Evolutionary conservation across 345 rosid species (phyloP).

Genomic region (Lumnitzera littorea): DNA sequence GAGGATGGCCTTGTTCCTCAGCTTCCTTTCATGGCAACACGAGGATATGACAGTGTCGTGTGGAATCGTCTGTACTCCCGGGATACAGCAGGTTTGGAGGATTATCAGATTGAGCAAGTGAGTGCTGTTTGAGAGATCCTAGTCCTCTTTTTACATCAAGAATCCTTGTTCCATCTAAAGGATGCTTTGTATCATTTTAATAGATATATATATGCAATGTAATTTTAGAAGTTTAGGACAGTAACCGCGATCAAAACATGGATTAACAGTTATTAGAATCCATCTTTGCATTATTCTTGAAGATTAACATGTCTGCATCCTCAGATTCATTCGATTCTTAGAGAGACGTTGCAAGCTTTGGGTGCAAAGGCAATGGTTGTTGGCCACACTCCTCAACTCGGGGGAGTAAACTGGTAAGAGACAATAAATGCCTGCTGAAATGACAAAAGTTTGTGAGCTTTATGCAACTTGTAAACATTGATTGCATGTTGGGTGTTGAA

Average conservation of each 20-base stretch:
- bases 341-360: slow-evolving; percentile 54
- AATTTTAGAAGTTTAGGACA: too few species aligned
- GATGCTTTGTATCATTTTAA: too few species aligned
- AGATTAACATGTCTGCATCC: slow-evolving; percentile 11
- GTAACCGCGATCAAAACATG: too few species aligned
- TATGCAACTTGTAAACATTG: background rate
- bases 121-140: slow-evolving; percentile 7
- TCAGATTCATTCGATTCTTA: slow-evolving; percentile 56
- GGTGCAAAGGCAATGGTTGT: slow-evolving; percentile 93
- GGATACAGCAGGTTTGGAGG: slow-evolving; percentile 51
- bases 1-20: slow-evolving; percentile 29
- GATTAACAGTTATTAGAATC: background rate
- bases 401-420: slow-evolving; percentile 75
- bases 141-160: background rate
- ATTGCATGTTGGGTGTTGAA: background rate
- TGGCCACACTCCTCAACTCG: slow-evolving; percentile 87
- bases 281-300: background rate
- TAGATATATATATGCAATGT: too few species aligned
- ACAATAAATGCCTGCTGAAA: background rate
- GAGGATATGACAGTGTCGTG: slow-evolving; percentile 82
- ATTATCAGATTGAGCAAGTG: slow-evolving; percentile 63
- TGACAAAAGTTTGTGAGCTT: background rate
- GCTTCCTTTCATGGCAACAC: slow-evolving; percentile 72
- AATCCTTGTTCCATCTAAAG: too few species aligned
- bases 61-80: slow-evolving; percentile 87